Evolutionary conservation across 1,139 yeast genomes (phyloP), one percentile per base, ranked within the genome.

Genomic region (Hemisphaericaspora xylanilytica): DNA sequence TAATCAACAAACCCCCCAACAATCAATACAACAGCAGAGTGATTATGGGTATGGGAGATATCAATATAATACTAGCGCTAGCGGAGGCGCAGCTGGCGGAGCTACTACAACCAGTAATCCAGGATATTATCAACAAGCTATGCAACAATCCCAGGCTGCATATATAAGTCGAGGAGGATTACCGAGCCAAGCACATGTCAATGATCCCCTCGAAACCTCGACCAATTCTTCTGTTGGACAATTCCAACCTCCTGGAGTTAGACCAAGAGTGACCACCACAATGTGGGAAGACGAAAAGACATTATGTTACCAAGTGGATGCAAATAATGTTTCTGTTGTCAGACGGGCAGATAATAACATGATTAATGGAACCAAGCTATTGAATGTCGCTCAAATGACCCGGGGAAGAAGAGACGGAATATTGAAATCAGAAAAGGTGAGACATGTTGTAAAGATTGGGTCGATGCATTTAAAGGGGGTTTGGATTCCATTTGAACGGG

Each of bases 201-300:
- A 42, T 38, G 63, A 47, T 50, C 55, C 55, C 42, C 56, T 50
- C 24, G 52, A 48, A 29, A 40, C 50, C n/a, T 37, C 55, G n/a
- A 51, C 58, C 24, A 61, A 56, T 45, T 65, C 72, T 18, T 55
- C 65, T 12, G 73, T 70, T 34, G 76, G 77, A 20, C 77, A 71
- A 47, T 68, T 65, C 49, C 77, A 71, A 49, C 77, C 77, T 4
- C 73, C 75, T 1, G 77, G 76, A 2, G 62, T 83, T 48, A 74
- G 88, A 48, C 97, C 96, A 18, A 73, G 94, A 50, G 94, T 90
- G 47, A 87, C 96, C 38, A 89, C 97, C 17, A 88, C 97, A 8
- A 80, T 88, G 81, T 90, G 97, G 97, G 97, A 90, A 61, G 97
- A 90, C 58, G 97, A 90, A 57, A 85, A 88, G 51, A 90, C 97